phyloP scores from a whole-genome alignment of 2,329 filamentous ascomycete genomes.

The Arthrobotrys iridis region DNA sequence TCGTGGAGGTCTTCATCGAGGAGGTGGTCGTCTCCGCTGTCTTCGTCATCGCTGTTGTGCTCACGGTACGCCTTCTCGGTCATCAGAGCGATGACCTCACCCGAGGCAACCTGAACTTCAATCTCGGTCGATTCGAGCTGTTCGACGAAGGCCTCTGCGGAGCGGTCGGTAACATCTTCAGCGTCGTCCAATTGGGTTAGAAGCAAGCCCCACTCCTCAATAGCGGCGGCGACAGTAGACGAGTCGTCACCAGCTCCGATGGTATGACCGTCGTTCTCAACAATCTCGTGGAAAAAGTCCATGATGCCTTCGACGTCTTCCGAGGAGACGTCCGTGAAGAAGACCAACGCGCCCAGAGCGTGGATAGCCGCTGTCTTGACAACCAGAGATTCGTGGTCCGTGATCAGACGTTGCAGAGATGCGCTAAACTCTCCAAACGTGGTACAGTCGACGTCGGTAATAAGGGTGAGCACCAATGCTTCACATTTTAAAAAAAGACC shows the following conservation, averaged over 20 bases:
- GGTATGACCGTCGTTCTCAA: slow-evolving; percentile 79
- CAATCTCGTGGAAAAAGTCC: slow-evolving; percentile 78
- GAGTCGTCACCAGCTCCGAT: slow-evolving; percentile 77
- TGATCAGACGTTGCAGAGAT: slow-evolving; percentile 71
- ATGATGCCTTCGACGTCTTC: slow-evolving; percentile 77
- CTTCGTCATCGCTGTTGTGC: slow-evolving; percentile 64
- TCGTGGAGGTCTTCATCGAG: slow-evolving; percentile 46
- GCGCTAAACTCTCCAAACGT: slow-evolving; percentile 72
- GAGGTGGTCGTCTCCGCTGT: slow-evolving; percentile 61
- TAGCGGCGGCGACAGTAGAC: slow-evolving; percentile 75
- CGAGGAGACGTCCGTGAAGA: slow-evolving; percentile 78
- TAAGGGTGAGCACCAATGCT: slow-evolving; percentile 75
- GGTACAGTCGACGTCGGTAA: slow-evolving; percentile 73
- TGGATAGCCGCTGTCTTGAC: slow-evolving; percentile 78
- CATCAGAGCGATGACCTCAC: slow-evolving; percentile 81
- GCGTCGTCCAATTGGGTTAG: slow-evolving; percentile 80
- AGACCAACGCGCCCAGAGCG: slow-evolving; percentile 75
- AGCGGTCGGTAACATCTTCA: slow-evolving; percentile 74
- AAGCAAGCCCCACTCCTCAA: slow-evolving; percentile 82
- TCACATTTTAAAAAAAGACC: too few relatives aligned
- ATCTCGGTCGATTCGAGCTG: slow-evolving; percentile 80
- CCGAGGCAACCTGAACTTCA: slow-evolving; percentile 78
- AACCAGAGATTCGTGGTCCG: slow-evolving; percentile 72
- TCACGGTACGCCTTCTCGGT: slow-evolving; percentile 76
- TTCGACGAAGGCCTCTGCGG: slow-evolving; percentile 83